A percentile compares a stretch with the other conserved stretches of the same genome.
Conservation (phyloP, 2,329 filamentous ascomycete genomes). For the Triangularia setosa region DNA sequence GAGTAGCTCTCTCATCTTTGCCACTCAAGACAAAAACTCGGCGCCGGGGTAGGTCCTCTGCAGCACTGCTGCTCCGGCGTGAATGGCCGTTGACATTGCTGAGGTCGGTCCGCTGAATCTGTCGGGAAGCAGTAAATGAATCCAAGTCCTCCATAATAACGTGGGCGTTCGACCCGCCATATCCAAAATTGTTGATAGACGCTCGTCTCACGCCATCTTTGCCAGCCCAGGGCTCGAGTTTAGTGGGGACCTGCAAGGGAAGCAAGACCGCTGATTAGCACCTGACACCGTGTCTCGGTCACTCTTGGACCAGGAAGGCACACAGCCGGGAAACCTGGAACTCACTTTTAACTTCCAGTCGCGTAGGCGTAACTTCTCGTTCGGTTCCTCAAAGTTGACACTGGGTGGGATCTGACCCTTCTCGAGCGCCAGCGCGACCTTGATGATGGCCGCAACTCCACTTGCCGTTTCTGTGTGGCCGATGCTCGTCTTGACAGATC, state of each 20-base stretch:
- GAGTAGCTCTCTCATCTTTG: constrained; percentile 25
- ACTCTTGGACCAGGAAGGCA: background rate
- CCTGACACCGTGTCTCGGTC: background rate
- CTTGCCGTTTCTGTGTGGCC: constrained; percentile 38
- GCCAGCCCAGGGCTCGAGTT: constrained; percentile 25
- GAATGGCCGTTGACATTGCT: constrained; percentile 12
- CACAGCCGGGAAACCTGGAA: constrained; percentile 1
- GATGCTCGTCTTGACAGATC: constrained; percentile 28
- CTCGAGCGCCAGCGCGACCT: constrained; percentile 31
- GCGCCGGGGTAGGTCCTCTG: constrained; percentile 1
- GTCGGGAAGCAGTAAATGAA: constrained; percentile 13
- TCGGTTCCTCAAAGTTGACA: constrained; percentile 30
- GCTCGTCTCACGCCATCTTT: constrained; percentile 27
- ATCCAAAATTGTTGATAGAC: constrained; percentile 35
- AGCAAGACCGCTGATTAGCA: background rate
- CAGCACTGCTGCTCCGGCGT: constrained; percentile 7
- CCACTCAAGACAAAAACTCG: constrained; percentile 24
- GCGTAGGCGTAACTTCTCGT: constrained; percentile 22
- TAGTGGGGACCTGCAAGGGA: constrained; percentile 19
- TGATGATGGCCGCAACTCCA: constrained; percentile 36
- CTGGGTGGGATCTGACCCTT: constrained; percentile 32
- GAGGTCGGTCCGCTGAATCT: background rate
- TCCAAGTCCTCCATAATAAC: constrained; percentile 28
- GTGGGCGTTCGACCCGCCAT: constrained; percentile 35
- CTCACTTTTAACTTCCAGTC: constrained; percentile 32